Base-by-base conservation (phyloP, 345 rosid species). In the Noccaea bulbosa region DNA sequence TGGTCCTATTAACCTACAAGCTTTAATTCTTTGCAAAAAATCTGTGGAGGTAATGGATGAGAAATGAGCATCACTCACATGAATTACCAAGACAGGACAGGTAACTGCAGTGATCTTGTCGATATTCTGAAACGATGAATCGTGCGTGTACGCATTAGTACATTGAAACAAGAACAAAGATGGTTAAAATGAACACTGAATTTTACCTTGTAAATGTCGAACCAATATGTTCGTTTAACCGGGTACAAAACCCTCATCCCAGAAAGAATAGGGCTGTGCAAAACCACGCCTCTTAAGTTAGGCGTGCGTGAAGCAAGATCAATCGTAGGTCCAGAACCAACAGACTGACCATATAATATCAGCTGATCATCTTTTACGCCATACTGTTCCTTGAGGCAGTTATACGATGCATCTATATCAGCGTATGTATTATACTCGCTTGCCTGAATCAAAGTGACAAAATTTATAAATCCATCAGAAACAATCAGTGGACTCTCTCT, bases 291-390 rank as follows among this genome's bases (percentile, higher is more conserved):
- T 80, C 95, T 85, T 75, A 94, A 80, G 78, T 85, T 83, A 69
- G 94, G 83, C 37, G 88, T 69, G 6, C 93, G 95, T 0, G 97
- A 91, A 60, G 97, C 96, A 0, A 94, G 89, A 80, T 94, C 99
- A 71, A 91, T 81, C 2, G 99, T 94, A 0, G 97, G 99, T 66
- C 99, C 99, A 70, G 96, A 91, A 56, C 99, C 99, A 62, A 94
- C 99, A 67, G 99, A 94, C 76, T 94, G 99, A 24, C 99, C 99
- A 51, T 89, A 94, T 60, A 91, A 73, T 77, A 94, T 94, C 68
- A 91, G 71, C 66, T 91, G 88, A 50, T 94, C 99, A 72, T 94
- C 97, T 75, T 84, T 83, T 15, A 94, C 84, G 22, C 91, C 97
- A 71, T 87, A 94, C 37, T 82, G 86, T 52, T 94, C 99, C 79